Evolutionary conservation across 495 filamentous ascomycete species (phyloP), one percentile per base, ranked within the genome.

Genomic region (Podospora pseudopauciseta): DNA sequence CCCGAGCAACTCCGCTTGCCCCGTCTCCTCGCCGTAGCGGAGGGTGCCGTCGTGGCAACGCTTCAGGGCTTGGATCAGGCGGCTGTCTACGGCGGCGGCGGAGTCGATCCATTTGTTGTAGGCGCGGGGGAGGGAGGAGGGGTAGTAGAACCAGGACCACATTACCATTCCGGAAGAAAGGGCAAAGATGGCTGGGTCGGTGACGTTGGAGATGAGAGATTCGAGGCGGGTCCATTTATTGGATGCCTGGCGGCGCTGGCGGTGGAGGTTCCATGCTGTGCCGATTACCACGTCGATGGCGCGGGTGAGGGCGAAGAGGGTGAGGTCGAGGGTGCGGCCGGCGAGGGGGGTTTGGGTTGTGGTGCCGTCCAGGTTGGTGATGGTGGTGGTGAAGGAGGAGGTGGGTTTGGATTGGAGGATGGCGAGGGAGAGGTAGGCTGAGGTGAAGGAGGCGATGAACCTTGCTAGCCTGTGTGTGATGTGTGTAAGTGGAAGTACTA

Each of bases 51-150:
- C 79, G 26, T 88, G 86, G 68, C 84, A 90, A 63, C 86, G 85
- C 19, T 88, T 88, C 26, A 97, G 85, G 5, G 89, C 90, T 68
- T 89, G 82, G 65, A 96, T 85, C 19, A 97, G 85, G 1, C 94
- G 89, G 5, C 74, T 68, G 76, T 97, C 94, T n/a, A 96, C 88
- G 54, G 89, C 84, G 30, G 93, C 92, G 20, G 89, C 90, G 26
- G 87, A 86, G 56, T 83, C 85, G 71, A 97, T 96, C 92, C 93
- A 97, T 77, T 90, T 90, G 68, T 88, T 91, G 79, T 97, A 97
- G 28, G 89, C 83, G 44, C 77, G 84, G 13, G 92, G 92, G 5
- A 96, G 80, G 61, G 87, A 83, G 54, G 85, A 80, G 0, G 92
- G 91, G 3, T 75, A 70, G 80, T 94, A 96, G 72, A 96, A 89